A percentile compares a stretch with the other conserved stretches of the same genome.
phyloP scores from a whole-genome alignment of 1,284 basidiomycete species.

The Somion occarium region DNA sequence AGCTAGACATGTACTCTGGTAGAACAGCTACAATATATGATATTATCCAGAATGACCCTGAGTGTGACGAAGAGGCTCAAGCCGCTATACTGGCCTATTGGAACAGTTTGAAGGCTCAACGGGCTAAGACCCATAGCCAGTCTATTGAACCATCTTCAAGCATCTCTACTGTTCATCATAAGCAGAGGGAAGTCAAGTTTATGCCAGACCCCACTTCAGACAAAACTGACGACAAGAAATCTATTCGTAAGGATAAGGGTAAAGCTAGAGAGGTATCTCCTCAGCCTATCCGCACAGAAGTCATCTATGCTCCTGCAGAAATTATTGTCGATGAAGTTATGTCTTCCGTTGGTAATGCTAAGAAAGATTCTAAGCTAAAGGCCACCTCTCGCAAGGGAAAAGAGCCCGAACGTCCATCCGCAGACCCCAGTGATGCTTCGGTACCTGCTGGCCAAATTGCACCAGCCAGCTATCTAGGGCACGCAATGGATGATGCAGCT shows the following conservation, averaged over 20 bases:
- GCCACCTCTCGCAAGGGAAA: not conserved
- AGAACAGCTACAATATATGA: not conserved
- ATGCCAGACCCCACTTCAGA: no score
- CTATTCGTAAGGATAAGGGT: no score
- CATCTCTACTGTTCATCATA: no score
- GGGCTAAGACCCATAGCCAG: not conserved
- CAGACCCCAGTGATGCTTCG: not conserved
- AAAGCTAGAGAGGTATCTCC: no score
- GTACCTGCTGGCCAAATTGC: not conserved
- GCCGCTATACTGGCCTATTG: not conserved
- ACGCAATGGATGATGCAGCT: not conserved
- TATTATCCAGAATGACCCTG: conserved; percentile 2
- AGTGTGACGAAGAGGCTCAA: not conserved
- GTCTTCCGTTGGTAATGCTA: not conserved
- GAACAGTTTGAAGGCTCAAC: not conserved
- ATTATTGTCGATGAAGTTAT: not conserved
- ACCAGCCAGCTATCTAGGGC: not conserved
- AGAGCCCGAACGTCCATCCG: no score
- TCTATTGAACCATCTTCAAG: no score
- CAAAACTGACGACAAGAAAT: no score
- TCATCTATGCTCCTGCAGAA: not conserved
- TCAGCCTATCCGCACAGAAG: no score
- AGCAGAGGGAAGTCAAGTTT: no score
- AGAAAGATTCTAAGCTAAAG: not conserved
- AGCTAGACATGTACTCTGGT: not conserved